Evolutionary conservation across 495 filamentous ascomycete genomes (phyloP).

Genomic region (Mycothermus thermophilus): DNA sequence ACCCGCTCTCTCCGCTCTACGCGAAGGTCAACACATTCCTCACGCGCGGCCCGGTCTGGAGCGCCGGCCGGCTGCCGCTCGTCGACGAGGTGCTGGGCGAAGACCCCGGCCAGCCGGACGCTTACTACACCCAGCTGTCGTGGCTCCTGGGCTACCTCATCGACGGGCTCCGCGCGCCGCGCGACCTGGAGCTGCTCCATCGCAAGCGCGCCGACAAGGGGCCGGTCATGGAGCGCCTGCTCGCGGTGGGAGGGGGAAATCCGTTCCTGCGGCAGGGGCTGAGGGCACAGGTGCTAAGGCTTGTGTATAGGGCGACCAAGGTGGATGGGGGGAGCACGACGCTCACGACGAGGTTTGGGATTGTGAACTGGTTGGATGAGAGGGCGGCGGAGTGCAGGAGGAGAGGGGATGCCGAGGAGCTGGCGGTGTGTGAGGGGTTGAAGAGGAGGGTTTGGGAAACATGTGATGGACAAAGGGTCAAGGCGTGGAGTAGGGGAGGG

Average conservation of each 20-base stretch:
- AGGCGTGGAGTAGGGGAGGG: slow-evolving; percentile 49
- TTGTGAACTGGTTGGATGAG: slow-evolving; percentile 64
- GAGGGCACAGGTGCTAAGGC: slow-evolving; percentile 53
- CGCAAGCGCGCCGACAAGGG: slow-evolving; percentile 41
- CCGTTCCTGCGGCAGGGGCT: slow-evolving; percentile 44
- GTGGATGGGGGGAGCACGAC: slow-evolving; percentile 74
- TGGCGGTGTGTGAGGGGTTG: slow-evolving; percentile 42
- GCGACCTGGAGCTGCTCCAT: slow-evolving; percentile 74
- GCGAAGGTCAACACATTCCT: slow-evolving; percentile 77
- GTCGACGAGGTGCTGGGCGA: slow-evolving; percentile 58
- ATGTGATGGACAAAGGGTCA: slow-evolving; percentile 52
- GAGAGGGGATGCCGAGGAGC: slow-evolving; percentile 29
- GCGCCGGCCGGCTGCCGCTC: slow-evolving; percentile 58
- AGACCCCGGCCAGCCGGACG: slow-evolving; percentile 57
- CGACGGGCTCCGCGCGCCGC: slow-evolving; percentile 38
- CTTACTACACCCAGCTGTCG: slow-evolving; percentile 57
- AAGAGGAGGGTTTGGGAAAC: slow-evolving; percentile 50
- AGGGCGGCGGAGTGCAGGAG: slow-evolving; percentile 30
- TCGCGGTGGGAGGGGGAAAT: slow-evolving; percentile 56
- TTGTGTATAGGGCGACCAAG: slow-evolving; percentile 57
- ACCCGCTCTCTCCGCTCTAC: slow-evolving; percentile 75
- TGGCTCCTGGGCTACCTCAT: slow-evolving; percentile 74
- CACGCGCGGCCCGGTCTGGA: slow-evolving; percentile 59
- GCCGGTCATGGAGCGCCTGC: slow-evolving; percentile 58
- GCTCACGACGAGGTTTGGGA: slow-evolving; percentile 69